Base-by-base conservation (phyloP, 257 asterid species). In the Forsythia viridissima region DNA sequence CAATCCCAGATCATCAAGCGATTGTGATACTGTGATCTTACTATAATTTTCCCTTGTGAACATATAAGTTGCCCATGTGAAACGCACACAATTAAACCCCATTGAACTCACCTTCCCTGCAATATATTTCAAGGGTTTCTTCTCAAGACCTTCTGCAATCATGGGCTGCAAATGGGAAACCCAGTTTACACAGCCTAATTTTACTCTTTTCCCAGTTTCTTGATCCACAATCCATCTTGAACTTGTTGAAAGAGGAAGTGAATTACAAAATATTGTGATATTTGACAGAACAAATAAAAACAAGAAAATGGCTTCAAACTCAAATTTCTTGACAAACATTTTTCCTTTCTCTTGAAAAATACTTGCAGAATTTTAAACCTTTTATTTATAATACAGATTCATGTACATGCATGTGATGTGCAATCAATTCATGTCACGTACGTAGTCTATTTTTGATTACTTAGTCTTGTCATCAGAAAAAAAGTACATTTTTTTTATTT, bases 21-120 rank as follows among this genome's bases (percentile, higher is more conserved):
- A 86, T 3, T 85, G 51, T 0, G 86, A 78, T 10, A 92, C 94
- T 0, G 85, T 89, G 3, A 89, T 80, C 77, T 30, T 71, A 30
- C 88, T 71, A 34, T 82, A 86, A 7, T 83, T 82, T 6, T 84
- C 77, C 77, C 92, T 71, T 3, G 96, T 92, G 85, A 87, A 90
- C 96, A 90, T 88, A 36, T 70, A 82, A 0, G 94, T 87, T 18
- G 96, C 78, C 91, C 93, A 93, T 3, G 97, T 93, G 59, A 93
- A 85, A 44, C 96, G 77, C 80, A 92, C 91, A 59, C 97, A 93
- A 69, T 92, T 92, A 79, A 93, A 92, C 6, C 98, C 97, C 52
- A 79, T 71, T 0, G 51, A 73, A 5, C 68, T 34, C 15, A 89
- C 72, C 16, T 85, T 71, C 0, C 65, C 21, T 0, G 77, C 90